Conservation (phyloP, 2,329 filamentous ascomycete species). For the Epichloe bromicola region DNA sequence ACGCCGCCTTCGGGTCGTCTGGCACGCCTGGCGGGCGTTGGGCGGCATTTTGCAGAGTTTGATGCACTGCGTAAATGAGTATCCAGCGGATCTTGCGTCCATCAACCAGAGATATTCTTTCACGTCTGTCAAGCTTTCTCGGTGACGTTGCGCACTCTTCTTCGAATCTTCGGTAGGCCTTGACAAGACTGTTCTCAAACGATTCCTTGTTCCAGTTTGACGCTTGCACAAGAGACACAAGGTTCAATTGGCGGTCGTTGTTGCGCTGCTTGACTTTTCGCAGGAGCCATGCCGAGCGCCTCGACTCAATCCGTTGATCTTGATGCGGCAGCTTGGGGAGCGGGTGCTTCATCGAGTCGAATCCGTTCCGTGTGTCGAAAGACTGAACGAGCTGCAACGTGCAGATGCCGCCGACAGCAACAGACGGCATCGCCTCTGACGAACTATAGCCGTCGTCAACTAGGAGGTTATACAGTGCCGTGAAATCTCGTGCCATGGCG, state of each 20-base stretch:
- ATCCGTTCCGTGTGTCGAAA: conserved; percentile 51
- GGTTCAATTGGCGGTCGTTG: conserved; percentile 34
- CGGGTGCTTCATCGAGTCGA: conserved; percentile 47
- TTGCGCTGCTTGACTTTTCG: conserved; percentile 28
- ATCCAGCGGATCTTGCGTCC: conserved; percentile 70
- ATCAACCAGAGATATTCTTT: conserved; percentile 44
- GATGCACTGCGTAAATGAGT: conserved; percentile 58
- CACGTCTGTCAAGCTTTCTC: conserved; percentile 39
- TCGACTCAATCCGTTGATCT: conserved; percentile 15
- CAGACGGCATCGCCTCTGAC: conserved; percentile 35
- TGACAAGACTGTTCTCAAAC: conserved; percentile 44
- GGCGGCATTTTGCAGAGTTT: conserved; percentile 55
- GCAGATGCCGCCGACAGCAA: conserved; percentile 54
- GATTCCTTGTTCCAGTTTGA: conserved; percentile 31
- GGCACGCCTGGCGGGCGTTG: conserved; percentile 47
- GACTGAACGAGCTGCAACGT: conserved; percentile 53
- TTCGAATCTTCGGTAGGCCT: conserved; percentile 59
- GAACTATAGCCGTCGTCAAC: conserved; percentile 47
- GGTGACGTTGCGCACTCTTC: conserved; percentile 38
- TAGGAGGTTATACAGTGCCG: conserved; percentile 56
- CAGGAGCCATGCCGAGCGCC: conserved; percentile 29
- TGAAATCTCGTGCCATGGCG: conserved; percentile 56
- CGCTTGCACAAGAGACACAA: conserved; percentile 39
- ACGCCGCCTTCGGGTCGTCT: conserved; percentile 41
- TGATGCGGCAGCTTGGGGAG: conserved; percentile 52